These are phyloP conservation scores for Penicillium sp. DNA, from an alignment of 2,329 filamentous ascomycete genomes.

Conservation along the genomic window DNA sequence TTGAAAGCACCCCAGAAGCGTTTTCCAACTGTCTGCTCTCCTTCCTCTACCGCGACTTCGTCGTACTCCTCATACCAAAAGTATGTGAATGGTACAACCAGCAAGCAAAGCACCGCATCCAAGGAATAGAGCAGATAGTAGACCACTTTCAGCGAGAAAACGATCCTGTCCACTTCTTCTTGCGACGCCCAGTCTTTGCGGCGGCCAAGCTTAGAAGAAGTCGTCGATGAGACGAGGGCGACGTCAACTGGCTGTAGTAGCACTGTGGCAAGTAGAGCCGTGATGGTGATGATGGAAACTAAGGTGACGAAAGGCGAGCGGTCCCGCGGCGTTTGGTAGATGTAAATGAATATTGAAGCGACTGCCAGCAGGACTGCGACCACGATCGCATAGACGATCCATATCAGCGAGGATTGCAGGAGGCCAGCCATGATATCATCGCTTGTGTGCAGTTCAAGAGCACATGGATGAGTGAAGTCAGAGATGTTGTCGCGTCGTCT, in stretches of 20 bases:
- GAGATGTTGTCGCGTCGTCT: background rate
- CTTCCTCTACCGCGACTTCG: conserved; percentile 78
- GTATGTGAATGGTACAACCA: conserved; percentile 92
- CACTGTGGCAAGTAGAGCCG: conserved; percentile 83
- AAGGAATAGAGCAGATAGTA: conserved; percentile 93
- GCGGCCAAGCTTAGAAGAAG: conserved; percentile 66
- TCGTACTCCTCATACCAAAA: conserved; percentile 99
- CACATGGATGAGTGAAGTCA: background rate
- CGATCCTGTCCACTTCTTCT: conserved; percentile 70
- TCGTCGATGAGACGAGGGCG: conserved; percentile 87
- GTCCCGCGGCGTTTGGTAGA: conserved; percentile 86
- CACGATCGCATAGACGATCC: conserved; percentile 86
- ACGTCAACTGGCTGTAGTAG: conserved; percentile 93
- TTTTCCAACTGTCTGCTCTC: conserved; percentile 65
- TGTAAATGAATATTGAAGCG: conserved; percentile 79
- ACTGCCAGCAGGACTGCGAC: conserved; percentile 71
- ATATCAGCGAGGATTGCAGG: conserved; percentile 86
- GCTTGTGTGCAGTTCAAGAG: background rate
- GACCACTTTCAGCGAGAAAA: conserved; percentile 76
- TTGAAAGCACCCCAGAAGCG: conserved; percentile 81
- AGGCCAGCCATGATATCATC: conserved; percentile 52
- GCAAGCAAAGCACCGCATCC: conserved; percentile 81
- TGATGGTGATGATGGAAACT: conserved; percentile 82
- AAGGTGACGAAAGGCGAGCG: conserved; percentile 76
- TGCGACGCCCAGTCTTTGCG: conserved; percentile 96